Evolutionary conservation across 2,329 filamentous ascomycete species (phyloP), one percentile per base, ranked within the genome.

Genomic region (Coleophoma crateriformis): DNA sequence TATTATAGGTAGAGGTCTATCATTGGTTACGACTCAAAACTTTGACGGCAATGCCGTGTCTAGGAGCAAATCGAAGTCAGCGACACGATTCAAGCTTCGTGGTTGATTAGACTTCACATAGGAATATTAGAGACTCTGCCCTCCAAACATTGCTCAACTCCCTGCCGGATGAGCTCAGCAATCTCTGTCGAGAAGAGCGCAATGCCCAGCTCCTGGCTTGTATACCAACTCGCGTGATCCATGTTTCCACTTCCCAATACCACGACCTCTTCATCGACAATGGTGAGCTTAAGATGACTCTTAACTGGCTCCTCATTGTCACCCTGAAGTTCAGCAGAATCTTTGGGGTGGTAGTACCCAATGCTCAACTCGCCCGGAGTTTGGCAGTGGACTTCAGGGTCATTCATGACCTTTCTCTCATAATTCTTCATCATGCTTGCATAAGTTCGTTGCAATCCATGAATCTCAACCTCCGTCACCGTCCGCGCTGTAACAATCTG

Each of bases 141-240:
- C 17, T 39, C 40, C 19, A 39, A 40, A 20, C n/a, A 33, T 12
- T 49, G 43, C 13, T 46, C 48, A 38, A 58, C 46, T 11, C 49
- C 53, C 5, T 53, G 44, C 44, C 54, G 50, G 35, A 75, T 61
- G 10, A 54, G 57, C 14, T 52, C 50, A 8, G 71, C 71, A 35
- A 77, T 57, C 0, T 64, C 63, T 7, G 48, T 57, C 4, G 69
- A 71, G 46, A 76, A 74, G 40, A 82, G 71, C 1, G 75, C 75
- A 32, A 94, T 71, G 1, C 88, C 88, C 19, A 94, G 70, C 68
- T 95, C 89, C 67, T 94, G 89, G 64, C 87, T 91, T 5, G 89
- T 94, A 67, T 81, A 91, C 87, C 87, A 94, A 63, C 87, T 91
- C 7, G 89, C 88, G 1, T 88, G 78, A 67, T 95, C 89, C 75